Evolutionary conservation across 2,329 filamentous ascomycete species (phyloP), one percentile per base, ranked within the genome.

Genomic region (Purpureocillium lavendulum): DNA sequence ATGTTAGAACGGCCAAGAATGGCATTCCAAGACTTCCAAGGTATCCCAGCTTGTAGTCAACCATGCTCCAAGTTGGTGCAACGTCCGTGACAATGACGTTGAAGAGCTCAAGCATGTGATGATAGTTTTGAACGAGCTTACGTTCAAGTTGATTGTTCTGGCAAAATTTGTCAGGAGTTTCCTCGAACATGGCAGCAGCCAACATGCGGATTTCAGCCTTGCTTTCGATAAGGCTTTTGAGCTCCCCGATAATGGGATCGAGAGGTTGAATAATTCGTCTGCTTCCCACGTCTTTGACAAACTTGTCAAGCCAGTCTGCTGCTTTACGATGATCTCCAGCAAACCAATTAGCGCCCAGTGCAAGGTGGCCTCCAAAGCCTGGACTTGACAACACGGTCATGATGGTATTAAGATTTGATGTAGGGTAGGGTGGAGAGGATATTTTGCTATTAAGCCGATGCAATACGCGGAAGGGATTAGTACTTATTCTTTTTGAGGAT

Each of bases 1-100:
- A 72, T 74, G 41, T 73, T 71, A n/a, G 53, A 80, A 70, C 0
- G 75, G 75, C 3, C n/a, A n/a, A n/a, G n/a, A n/a, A n/a, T n/a
- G n/a, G n/a, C n/a, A n/a, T n/a, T n/a, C n/a, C n/a, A n/a, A n/a
- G n/a, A n/a, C 74, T 57, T 0, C 74, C 74, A 15, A 77, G 67
- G 46, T 76, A 57, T 0, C 69, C 67, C 14, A 48, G 16, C 3
- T 40, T 44, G 7, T 33, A 26, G 3, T 40, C 39, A 1, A 38
- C 13, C 32, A 42, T 44, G 8, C 38, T 48, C 49, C 49, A 54
- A 0, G 30, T 40, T 1, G 51, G 51, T 1, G 49, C 46, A n/a
- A 45, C 32, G 11, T 39, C 33, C 1, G 26, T 35, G 14, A 52
- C 41, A 18, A 54, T 42, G 12, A 45, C 36, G 8, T 35, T 40